A percentile compares a stretch with the other conserved stretches of the same genome.
Conservation (phyloP, 768 basidiomycete genomes). For the Jaapia argillacea region DNA sequence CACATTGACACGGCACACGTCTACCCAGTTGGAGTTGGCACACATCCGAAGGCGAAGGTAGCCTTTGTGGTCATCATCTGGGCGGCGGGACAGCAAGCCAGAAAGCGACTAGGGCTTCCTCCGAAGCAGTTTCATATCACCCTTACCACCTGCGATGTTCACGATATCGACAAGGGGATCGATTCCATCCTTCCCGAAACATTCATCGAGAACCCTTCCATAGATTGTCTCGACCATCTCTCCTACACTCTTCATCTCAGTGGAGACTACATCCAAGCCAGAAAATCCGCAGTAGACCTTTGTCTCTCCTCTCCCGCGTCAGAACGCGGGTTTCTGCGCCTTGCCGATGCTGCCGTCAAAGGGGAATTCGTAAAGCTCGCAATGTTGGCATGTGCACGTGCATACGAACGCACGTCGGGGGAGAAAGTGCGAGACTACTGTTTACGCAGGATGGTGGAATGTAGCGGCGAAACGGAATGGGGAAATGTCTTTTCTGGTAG, state of each 20-base stretch:
- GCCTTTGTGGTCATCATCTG: constrained; percentile 42
- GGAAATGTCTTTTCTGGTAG: constrained; percentile 31
- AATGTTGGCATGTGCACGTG: constrained; percentile 45
- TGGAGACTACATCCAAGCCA: constrained; percentile 24
- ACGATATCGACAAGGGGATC: constrained; percentile 37
- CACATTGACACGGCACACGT: too few relatives aligned
- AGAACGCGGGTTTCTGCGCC: constrained; percentile 37
- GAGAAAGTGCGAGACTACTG: constrained; percentile 30
- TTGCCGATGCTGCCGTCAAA: constrained; percentile 34
- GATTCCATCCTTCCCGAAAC: constrained; percentile 31
- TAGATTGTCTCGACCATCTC: constrained; percentile 34
- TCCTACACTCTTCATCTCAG: constrained; percentile 33
- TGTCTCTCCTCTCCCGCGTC: constrained; percentile 23
- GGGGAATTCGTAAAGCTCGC: constrained; percentile 32
- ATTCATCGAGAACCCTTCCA: constrained; percentile 17
- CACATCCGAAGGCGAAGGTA: too few relatives aligned
- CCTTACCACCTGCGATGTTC: constrained; percentile 30
- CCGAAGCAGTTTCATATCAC: constrained; percentile 49
- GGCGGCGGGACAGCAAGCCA: constrained; percentile 40
- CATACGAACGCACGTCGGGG: constrained; percentile 29
- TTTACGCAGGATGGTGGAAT: constrained; percentile 33
- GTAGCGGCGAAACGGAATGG: constrained; percentile 43
- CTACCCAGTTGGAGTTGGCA: too few relatives aligned
- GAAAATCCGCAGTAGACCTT: constrained; percentile 21
- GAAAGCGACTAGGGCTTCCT: constrained; percentile 37